Evolutionary conservation across 2,329 filamentous ascomycete genomes (phyloP), one percentile per base, ranked within the genome.

Genomic region (Helotiales sp.): DNA sequence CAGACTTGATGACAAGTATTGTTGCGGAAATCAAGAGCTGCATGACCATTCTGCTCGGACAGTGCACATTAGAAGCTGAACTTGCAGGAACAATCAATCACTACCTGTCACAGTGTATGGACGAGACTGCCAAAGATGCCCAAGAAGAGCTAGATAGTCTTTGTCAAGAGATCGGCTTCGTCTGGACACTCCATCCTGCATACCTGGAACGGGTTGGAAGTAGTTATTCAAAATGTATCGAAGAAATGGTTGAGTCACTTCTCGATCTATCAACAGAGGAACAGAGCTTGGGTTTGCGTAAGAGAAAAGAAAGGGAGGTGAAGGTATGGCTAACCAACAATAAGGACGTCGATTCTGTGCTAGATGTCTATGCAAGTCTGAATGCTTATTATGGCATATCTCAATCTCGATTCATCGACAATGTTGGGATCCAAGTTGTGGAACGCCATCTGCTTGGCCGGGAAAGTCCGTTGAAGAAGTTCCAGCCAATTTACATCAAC

Each of bases 371-470:
- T 10, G 54, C 54, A 13, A 50, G 54, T 25, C 54, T 65, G 3
- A 42, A 42, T 25, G 52, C 57, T 13, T 63, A 61, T 30, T 61
- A 61, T 42, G 25, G 56, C 15, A 36, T 64, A 15, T 60, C 55
- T 31, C 42, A 57, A 46, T 49, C 50, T 33, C 54, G 62, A 17
- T 64, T 65, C 44, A 55, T 61, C 6, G 62, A 65, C 30, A 64
- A 63, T 22, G 48, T 64, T 24, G 59, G 50, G 7, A 30, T 57
- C 13, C 61, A 63, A 36, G 61, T 62, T 7, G 52, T 65, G 12
- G 61, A 63, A 29, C 53, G 63, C 10, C 61, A 62, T 36, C 33
- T 62, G 3, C 57, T 63, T 33, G 63, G 63, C 22, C 34, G 51
- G 1, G 29, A 34, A 6, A 53, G 63, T 47, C 57, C 59, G 27